Percentiles rank a stretch among this genome's conserved stretches.
phyloP scores from a whole-genome alignment of 768 basidiomycete genomes.

The Kondoa subrosea region DNA sequence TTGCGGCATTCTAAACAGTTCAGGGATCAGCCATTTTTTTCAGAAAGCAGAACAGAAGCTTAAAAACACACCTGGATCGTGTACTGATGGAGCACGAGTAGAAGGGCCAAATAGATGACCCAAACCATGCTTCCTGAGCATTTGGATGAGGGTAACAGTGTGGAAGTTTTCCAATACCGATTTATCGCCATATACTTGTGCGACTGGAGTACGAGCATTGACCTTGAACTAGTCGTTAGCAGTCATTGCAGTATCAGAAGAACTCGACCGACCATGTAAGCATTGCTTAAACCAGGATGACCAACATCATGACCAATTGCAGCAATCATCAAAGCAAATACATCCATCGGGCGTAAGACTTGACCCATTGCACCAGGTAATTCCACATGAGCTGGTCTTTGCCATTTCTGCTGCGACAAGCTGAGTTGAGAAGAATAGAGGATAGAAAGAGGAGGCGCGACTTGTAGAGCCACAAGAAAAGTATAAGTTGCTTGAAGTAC shows the following conservation, averaged over 20 bases:
- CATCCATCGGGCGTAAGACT: slow-evolving; percentile 44
- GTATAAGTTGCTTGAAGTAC: slow-evolving; percentile 83
- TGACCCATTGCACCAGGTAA: slow-evolving; percentile 23
- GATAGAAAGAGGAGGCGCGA: slow-evolving; percentile 60
- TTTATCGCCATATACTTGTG: slow-evolving; percentile 69
- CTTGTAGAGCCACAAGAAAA: slow-evolving; percentile 59
- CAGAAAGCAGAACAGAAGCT: not conserved
- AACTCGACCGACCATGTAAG: slow-evolving; percentile 50
- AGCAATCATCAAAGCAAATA: slow-evolving; percentile 70
- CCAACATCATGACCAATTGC: slow-evolving; percentile 97
- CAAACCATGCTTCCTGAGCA: slow-evolving; percentile 25
- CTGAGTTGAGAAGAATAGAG: slow-evolving; percentile 30
- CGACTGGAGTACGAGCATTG: slow-evolving; percentile 80
- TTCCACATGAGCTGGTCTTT: slow-evolving; percentile 26
- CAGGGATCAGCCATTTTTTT: not conserved
- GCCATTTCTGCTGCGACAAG: slow-evolving; percentile 19
- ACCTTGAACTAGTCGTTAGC: slow-evolving; percentile 40
- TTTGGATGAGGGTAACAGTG: slow-evolving; percentile 27
- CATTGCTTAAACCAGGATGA: slow-evolving; percentile 84
- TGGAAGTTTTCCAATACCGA: slow-evolving; percentile 59
- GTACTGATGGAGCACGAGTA: slow-evolving; percentile 19
- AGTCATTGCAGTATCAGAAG: not conserved
- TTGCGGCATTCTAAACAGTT: slow-evolving; percentile 42
- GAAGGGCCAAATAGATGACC: slow-evolving; percentile 25
- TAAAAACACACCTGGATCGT: not conserved